These are phyloP conservation scores for Dothideomycetidae sp. DNA, from an alignment of 2,329 filamentous ascomycete genomes.

Conservation along the genomic window DNA sequence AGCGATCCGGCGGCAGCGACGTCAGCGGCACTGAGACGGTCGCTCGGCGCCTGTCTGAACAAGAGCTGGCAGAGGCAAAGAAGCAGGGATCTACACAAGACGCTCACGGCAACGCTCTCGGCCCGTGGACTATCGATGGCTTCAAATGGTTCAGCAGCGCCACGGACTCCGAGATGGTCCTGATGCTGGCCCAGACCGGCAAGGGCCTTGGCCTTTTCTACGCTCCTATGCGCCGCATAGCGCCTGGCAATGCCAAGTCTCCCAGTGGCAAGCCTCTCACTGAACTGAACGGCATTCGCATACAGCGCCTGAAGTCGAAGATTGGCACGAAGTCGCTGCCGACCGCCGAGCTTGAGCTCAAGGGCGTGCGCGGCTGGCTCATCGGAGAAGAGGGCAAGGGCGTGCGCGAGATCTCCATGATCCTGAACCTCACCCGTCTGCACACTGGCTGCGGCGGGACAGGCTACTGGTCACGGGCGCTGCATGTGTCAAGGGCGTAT, in stretches of 20 bases:
- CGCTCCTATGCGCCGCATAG: slow-evolving; percentile 43
- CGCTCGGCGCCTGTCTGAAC: slow-evolving; percentile 17
- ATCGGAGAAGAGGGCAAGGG: slow-evolving; percentile 53
- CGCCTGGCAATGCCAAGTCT: slow-evolving; percentile 22
- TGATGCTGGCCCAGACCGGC: slow-evolving; percentile 49
- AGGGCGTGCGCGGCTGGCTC: slow-evolving; percentile 49
- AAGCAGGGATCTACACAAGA: not conserved
- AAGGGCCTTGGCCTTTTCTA: slow-evolving; percentile 46
- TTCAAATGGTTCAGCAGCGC: slow-evolving; percentile 62
- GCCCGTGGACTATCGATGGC: slow-evolving; percentile 35
- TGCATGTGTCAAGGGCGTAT: slow-evolving; percentile 45
- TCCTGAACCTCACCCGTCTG: slow-evolving; percentile 53
- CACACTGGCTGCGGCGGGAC: slow-evolving; percentile 42
- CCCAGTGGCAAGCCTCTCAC: slow-evolving; percentile 17
- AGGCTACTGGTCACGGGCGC: slow-evolving; percentile 40
- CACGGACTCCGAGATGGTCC: slow-evolving; percentile 49
- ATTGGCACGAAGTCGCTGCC: slow-evolving; percentile 55
- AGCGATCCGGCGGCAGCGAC: slow-evolving; percentile 54
- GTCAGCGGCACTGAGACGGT: slow-evolving; percentile 47
- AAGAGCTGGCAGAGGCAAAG: slow-evolving; percentile 17
- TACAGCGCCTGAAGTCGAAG: slow-evolving; percentile 59
- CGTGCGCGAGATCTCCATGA: slow-evolving; percentile 50
- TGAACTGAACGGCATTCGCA: slow-evolving; percentile 51
- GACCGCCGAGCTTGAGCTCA: slow-evolving; percentile 55
- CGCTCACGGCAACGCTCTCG: slow-evolving; percentile 14